Evolutionary conservation across 2,329 filamentous ascomycete genomes (phyloP).

Genomic region (Arthrobotrys musiformis): DNA sequence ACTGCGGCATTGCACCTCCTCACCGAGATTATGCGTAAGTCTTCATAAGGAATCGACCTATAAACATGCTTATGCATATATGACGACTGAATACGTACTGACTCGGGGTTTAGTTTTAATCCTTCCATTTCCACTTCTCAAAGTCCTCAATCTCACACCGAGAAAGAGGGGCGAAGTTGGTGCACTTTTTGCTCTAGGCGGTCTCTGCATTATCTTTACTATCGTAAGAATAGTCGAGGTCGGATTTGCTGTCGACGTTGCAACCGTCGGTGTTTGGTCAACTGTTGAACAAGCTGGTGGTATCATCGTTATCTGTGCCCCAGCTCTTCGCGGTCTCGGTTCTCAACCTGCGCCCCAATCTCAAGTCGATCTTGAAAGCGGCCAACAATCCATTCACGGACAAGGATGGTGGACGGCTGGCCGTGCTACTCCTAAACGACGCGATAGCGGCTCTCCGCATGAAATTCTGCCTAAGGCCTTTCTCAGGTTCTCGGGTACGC

Average conservation of each 20-base stretch:
- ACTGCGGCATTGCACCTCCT: constrained; percentile 46
- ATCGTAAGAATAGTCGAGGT: constrained; percentile 39
- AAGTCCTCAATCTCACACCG: constrained; percentile 50
- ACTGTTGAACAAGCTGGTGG: constrained; percentile 48
- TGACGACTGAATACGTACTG: background rate
- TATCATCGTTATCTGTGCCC: constrained; percentile 52
- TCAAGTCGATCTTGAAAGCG: constrained; percentile 54
- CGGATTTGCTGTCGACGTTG: constrained; percentile 30
- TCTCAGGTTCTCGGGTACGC: constrained; percentile 37
- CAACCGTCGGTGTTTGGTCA: constrained; percentile 38
- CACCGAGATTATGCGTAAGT: constrained; percentile 53
- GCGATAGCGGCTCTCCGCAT: constrained; percentile 46
- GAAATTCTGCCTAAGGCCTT: constrained; percentile 48
- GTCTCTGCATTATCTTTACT: constrained; percentile 49
- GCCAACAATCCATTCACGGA: constrained; percentile 46
- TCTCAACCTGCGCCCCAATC: constrained; percentile 28
- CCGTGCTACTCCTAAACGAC: constrained; percentile 46
- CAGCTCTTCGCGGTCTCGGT: constrained; percentile 38
- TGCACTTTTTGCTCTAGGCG: constrained; percentile 47
- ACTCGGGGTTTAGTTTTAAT: constrained; percentile 20
- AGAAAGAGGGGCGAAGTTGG: constrained; percentile 51
- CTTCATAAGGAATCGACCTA: background rate
- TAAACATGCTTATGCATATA: background rate
- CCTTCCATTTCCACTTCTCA: constrained; percentile 50
- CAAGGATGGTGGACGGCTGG: constrained; percentile 55